Evolutionary conservation across 805 yeast genomes (phyloP).

Genomic region (Kuraishia ogatae): DNA sequence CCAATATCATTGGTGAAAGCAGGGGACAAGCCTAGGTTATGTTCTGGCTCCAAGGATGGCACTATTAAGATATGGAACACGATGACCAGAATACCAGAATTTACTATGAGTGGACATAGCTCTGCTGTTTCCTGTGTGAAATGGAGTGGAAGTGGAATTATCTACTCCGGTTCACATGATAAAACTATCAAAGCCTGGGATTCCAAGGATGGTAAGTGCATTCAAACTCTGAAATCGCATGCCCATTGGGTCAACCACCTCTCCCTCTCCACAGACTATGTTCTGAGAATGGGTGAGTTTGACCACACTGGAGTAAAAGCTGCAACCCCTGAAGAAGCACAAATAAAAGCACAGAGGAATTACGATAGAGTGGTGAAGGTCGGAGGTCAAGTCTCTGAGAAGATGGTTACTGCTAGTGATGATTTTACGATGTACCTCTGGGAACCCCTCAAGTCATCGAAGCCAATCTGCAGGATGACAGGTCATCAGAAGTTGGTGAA

Average conservation of each 20-base stretch:
- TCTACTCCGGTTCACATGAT: constrained; percentile 91
- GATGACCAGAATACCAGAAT: constrained; percentile 50
- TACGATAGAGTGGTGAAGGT: constrained; percentile 55
- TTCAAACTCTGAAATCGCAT: constrained; percentile 76
- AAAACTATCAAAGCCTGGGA: constrained; percentile 93
- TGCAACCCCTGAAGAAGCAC: constrained; percentile 34
- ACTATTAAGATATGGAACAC: constrained; percentile 88
- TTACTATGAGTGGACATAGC: constrained; percentile 80
- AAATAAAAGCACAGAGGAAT: constrained; percentile 44
- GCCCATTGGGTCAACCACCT: constrained; percentile 98
- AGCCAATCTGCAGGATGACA: constrained; percentile 89
- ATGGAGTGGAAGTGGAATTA: constrained; percentile 86
- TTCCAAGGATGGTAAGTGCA: constrained; percentile 63
- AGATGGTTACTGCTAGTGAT: constrained; percentile 91
- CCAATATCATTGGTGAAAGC: constrained; percentile 74
- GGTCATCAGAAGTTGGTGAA: constrained; percentile 97
- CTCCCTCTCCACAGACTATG: constrained; percentile 85
- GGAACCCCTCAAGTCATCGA: constrained; percentile 77
- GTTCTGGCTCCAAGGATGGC: constrained; percentile 87
- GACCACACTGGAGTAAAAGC: constrained; percentile 57
- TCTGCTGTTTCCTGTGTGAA: constrained; percentile 90
- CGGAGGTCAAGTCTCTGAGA: constrained; percentile 52
- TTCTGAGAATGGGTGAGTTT: constrained; percentile 78
- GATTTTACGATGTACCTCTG: constrained; percentile 97
- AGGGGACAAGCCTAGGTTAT: constrained; percentile 63